Base-by-base conservation (phyloP, 1,284 basidiomycete genomes). In the Hortiboletus rubellus region DNA sequence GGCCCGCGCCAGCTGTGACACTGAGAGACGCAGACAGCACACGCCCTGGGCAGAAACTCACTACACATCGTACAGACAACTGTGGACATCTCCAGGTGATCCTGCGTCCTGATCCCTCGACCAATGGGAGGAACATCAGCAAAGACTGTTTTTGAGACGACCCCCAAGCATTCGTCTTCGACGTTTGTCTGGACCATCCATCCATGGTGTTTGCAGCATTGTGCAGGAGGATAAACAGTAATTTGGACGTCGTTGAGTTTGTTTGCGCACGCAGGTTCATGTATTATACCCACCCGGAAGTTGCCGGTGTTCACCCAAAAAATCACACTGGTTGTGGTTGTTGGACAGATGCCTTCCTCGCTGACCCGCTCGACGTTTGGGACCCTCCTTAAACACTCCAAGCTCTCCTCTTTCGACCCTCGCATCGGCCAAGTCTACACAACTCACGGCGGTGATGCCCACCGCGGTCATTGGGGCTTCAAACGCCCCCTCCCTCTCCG, bases 171-270 rank as follows among this genome's bases (percentile, higher is more conserved):
- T 71, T 64, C 46, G 52, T 91, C 87, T 91, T 69, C 87, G 86
- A 89, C 89, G 82, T 80, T 87, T 91, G 89, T 92, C 90, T 92
- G 89, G 89, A 86, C 89, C 82, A 74, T 85, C 84, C 79, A 78
- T 83, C 81, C 86, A 76, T 83, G 69, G 65, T 66, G 60, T 61
- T 68, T 74, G 74, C 72, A 59, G 17, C 51, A 7, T 6, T 59
- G 64, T 72, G 75, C 76, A 76, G 69, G 75, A 78, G 82, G 82
- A 82, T 64, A 77, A 81, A 89, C 76, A 84, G 89, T 82, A 91
- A 91, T 91, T 90, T 86, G 81, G 72, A 86, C 87, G 85, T 80
- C 81, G 79, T 55, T 50, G 57, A 27, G 63, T 59, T 63, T 24
- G 14, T 18, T 18, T 27, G 59, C 66, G 59, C 33, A 34, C 52